phyloP scores from a whole-genome alignment of 345 rosid genomes.

The Orychophragmus violaceus region DNA sequence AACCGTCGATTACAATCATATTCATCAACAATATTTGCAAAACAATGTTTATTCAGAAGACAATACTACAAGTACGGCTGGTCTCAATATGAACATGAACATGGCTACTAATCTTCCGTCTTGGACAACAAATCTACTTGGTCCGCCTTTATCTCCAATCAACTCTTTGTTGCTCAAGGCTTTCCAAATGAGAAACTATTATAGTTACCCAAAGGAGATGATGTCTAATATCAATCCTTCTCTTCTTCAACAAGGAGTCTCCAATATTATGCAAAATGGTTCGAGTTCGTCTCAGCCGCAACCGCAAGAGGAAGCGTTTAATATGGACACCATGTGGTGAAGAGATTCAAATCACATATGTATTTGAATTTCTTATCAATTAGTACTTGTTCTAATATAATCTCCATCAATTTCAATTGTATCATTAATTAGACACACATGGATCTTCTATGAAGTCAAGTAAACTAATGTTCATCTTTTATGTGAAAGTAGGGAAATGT shows the following conservation, averaged over 20 bases:
- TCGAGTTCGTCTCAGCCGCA: slow-evolving; percentile 60
- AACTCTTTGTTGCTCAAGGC: slow-evolving; percentile 85
- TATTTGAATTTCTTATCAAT: not conserved
- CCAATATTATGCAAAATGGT: slow-evolving; percentile 41
- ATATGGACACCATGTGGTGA: slow-evolving; percentile 84
- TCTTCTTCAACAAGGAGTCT: slow-evolving; percentile 36
- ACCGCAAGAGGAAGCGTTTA: slow-evolving; percentile 75
- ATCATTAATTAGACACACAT: slow-evolving; percentile 4
- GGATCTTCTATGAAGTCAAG: slow-evolving; percentile 10
- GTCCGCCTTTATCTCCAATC: slow-evolving; percentile 53
- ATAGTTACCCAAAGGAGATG: slow-evolving; percentile 46
- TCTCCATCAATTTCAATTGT: slow-evolving; percentile 6
- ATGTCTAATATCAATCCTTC: slow-evolving; percentile 36
- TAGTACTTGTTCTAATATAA: slow-evolving; percentile 3
- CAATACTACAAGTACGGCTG: slow-evolving; percentile 14
- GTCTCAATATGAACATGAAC: slow-evolving; percentile 28
- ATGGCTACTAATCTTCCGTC: slow-evolving; percentile 37
- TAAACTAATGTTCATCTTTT: slow-evolving; percentile 9
- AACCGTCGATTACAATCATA: slow-evolving; percentile 22
- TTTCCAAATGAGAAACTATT: slow-evolving; percentile 54
- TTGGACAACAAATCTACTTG: slow-evolving; percentile 58
- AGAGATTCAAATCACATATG: slow-evolving; percentile 11
- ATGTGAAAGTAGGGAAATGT: slow-evolving; percentile 5
- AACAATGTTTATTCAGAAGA: slow-evolving; percentile 12
- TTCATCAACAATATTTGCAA: slow-evolving; percentile 25